These are phyloP conservation scores for Naumovozyma baii DNA, from an alignment of 805 yeast species.

Conservation along the genomic window DNA sequence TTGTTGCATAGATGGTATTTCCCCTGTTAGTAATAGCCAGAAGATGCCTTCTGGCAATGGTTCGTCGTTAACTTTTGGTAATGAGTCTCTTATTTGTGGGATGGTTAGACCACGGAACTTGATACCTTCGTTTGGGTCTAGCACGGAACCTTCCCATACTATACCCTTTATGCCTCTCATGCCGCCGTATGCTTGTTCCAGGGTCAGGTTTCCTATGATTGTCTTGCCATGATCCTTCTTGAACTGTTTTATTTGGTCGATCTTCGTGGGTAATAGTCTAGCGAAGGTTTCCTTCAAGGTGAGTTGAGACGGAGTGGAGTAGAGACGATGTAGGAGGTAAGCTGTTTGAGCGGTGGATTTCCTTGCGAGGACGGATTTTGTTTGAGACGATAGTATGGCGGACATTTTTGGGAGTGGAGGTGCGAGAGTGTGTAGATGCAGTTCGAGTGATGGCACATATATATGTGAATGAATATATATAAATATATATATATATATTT, in stretches of 20 bases:
- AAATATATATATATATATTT: no score
- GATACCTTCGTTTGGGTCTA: constrained; percentile 79
- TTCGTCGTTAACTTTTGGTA: constrained; percentile 70
- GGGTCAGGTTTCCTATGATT: constrained; percentile 59
- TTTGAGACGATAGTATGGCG: not conserved
- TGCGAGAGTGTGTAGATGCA: not conserved
- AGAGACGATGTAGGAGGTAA: not conserved
- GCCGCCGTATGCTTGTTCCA: constrained; percentile 85
- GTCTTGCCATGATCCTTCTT: constrained; percentile 81
- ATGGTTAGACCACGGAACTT: constrained; percentile 79
- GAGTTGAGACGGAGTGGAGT: constrained; percentile 27
- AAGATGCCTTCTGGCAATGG: constrained; percentile 72
- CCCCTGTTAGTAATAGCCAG: constrained; percentile 78
- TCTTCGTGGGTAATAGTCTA: constrained; percentile 82
- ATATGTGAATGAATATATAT: no score
- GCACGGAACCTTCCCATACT: constrained; percentile 83
- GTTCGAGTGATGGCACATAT: not conserved
- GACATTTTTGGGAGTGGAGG: not conserved
- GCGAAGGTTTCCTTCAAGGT: constrained; percentile 92
- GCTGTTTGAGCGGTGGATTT: no score
- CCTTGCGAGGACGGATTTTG: not conserved
- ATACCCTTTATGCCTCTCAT: constrained; percentile 81
- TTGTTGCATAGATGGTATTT: constrained; percentile 66
- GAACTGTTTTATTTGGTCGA: constrained; percentile 73
- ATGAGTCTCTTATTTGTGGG: constrained; percentile 63